These are phyloP conservation scores for Drechmeria coniospora DNA, from an alignment of 2,329 filamentous ascomycete genomes.

Conservation along the genomic window DNA sequence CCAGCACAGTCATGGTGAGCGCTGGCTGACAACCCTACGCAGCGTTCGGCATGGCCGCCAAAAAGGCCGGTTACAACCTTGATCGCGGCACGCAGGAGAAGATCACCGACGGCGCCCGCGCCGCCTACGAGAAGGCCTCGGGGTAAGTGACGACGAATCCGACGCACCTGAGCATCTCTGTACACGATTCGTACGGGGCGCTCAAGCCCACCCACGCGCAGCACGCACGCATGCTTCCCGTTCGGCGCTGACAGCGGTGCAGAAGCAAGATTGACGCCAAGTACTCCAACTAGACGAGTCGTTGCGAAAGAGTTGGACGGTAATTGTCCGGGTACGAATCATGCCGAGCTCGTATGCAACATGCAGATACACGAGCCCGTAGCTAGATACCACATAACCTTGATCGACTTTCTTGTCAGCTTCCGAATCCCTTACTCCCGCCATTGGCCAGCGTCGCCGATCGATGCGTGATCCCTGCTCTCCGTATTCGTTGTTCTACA, in stretches of 20 bases:
- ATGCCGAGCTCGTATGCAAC: no score
- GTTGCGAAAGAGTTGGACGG: not conserved
- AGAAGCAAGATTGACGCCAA: conserved; percentile 16
- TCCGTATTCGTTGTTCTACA: no score
- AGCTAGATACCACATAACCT: conserved; percentile 1
- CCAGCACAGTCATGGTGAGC: no score
- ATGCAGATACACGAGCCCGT: no score
- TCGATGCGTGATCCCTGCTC: no score
- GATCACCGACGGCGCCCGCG: conserved; percentile 21
- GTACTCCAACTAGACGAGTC: conserved; percentile 18
- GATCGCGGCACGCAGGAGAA: conserved; percentile 20
- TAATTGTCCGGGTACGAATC: no score
- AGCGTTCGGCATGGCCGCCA: conserved; percentile 15
- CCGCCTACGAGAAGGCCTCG: conserved; percentile 19
- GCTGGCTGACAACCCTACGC: not conserved
- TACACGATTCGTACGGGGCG: not conserved
- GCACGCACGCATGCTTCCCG: no score
- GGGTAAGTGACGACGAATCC: conserved; percentile 14
- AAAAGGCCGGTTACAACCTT: conserved; percentile 21
- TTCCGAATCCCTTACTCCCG: no score
- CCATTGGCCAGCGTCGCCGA: no score
- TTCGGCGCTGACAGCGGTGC: not conserved
- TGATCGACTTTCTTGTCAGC: no score
- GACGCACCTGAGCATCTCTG: no score
- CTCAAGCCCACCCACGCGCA: not conserved